Evolutionary conservation across 2,329 filamentous ascomycete genomes (phyloP).

Genomic region (Scorias spongiosa): DNA sequence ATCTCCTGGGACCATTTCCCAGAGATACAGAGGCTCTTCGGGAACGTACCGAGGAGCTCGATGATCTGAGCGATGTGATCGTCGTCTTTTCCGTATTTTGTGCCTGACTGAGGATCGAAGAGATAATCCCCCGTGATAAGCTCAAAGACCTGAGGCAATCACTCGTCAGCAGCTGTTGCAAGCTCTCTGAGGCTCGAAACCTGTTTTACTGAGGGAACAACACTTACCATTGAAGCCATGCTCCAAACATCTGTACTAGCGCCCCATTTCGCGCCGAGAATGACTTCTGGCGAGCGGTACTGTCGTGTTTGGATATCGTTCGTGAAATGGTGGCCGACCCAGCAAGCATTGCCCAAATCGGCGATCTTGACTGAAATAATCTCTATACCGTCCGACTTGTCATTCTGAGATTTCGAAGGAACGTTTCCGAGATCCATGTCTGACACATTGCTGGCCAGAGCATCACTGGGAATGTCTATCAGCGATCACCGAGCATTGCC

Average conservation of each 20-base stretch:
- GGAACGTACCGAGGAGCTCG: conserved; percentile 84
- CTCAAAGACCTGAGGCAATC: conserved; percentile 64
- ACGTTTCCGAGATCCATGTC: conserved; percentile 82
- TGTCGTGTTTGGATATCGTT: conserved; percentile 98
- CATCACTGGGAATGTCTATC: conserved; percentile 36
- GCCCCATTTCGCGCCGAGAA: conserved; percentile 92
- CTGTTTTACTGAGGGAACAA: background rate
- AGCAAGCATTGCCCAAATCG: conserved; percentile 94
- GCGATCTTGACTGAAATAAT: conserved; percentile 98
- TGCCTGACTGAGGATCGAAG: conserved; percentile 95
- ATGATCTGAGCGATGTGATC: conserved; percentile 99
- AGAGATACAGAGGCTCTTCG: conserved; percentile 76
- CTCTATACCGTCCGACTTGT: conserved; percentile 43
- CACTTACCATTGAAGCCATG: conserved; percentile 91
- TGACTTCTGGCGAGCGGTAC: conserved; percentile 93
- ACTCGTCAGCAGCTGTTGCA: conserved; percentile 6
- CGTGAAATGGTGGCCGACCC: conserved; percentile 97
- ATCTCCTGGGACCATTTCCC: conserved; percentile 98
- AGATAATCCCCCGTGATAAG: conserved; percentile 96
- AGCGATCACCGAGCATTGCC: conserved; percentile 10
- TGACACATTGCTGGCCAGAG: conserved; percentile 83
- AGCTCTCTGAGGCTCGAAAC: background rate
- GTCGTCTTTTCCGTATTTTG: conserved; percentile 98
- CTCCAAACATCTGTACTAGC: conserved; percentile 99
- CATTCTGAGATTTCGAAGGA: conserved; percentile 41